phyloP scores from a whole-genome alignment of 73 alveolate species.

The Tetrahymena borealis region DNA sequence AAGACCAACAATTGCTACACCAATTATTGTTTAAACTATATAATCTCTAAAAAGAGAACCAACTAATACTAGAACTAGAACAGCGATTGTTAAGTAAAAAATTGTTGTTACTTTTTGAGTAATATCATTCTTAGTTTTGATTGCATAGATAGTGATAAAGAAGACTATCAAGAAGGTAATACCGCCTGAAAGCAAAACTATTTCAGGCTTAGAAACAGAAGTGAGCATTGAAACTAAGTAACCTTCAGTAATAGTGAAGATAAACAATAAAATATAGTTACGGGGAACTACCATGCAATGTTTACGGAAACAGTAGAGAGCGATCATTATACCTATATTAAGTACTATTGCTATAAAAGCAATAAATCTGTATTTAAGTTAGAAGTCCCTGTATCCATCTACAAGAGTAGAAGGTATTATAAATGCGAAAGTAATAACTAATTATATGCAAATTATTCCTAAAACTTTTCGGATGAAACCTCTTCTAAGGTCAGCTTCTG shows the following conservation, averaged over 20 bases:
- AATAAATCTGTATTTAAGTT: not conserved
- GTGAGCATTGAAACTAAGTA: constrained; percentile 74
- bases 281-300: constrained; percentile 75
- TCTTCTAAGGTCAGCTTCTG: not conserved
- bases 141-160: constrained; percentile 83
- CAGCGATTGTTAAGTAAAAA: constrained; percentile 39
- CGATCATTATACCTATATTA: constrained; percentile 43
- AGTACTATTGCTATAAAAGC: constrained; percentile 2
- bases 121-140: constrained; percentile 75
- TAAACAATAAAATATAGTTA: constrained; percentile 72
- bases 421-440: not conserved
- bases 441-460: not conserved
- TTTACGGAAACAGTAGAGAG: constrained; percentile 46
- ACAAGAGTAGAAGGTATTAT: not conserved
- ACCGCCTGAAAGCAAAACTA: constrained; percentile 80
- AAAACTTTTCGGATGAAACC: not conserved
- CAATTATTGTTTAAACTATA: constrained; percentile 11
- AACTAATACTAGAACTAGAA: constrained; percentile 54
- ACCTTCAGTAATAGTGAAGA: constrained; percentile 84
- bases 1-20: constrained; percentile 33
- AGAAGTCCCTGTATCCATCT: not conserved
- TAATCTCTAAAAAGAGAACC: constrained; percentile 26
- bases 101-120: constrained; percentile 66
- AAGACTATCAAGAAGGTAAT: constrained; percentile 79
- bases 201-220: constrained; percentile 28